Base-by-base conservation (phyloP, 2,329 filamentous ascomycete genomes). In the Trichoderma guizhouense region DNA sequence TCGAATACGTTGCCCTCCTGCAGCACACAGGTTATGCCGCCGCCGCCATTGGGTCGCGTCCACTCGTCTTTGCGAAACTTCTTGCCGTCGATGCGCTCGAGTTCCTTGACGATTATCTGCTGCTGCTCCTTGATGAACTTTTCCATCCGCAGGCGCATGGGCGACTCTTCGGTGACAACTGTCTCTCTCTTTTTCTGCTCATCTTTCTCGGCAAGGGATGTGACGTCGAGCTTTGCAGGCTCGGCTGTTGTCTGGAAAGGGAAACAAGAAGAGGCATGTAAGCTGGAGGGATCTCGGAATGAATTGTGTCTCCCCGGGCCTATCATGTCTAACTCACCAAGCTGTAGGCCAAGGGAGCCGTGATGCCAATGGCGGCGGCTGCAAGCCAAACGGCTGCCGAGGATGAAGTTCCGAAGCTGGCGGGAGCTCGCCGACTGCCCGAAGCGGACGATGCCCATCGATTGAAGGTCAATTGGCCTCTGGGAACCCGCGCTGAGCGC, bases 71-170 rank as follows among this genome's bases (percentile, higher is more conserved):
- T 86, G 72, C 88, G 88, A 85, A 99, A 99, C 75, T 89, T 88
- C 74, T 89, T 90, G 72, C 94, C 95, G 79, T 98, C 96, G 57
- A 98, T 86, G 76, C 90, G 88, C 80, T 97, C 92, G 26, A 99
- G 88, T 71, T 92, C 94, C 71, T 88, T 85, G 32, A 98, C 92
- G 72, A 99, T 99, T 74, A 92, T 89, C 77, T 93, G 89, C 79
- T 99, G 96, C 78, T 98, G 93, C 77, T 94, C 89, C 81, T 96
- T 96, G 82, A 98, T 97, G 80, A 98, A 93, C 78, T 93, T 90
- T 83, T 99, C 96, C 96, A 99, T 98, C 74, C 95, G 93, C 72
- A 99, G 87, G 70, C 96, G 94, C 95, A 99, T 98, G 2, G 96
- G 95, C 15, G 95, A 98, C 77, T 90, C 86, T 71, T 91, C 87